These are phyloP conservation scores for Salix dunnii DNA, from an alignment of 345 rosid genomes.

Conservation along the genomic window DNA sequence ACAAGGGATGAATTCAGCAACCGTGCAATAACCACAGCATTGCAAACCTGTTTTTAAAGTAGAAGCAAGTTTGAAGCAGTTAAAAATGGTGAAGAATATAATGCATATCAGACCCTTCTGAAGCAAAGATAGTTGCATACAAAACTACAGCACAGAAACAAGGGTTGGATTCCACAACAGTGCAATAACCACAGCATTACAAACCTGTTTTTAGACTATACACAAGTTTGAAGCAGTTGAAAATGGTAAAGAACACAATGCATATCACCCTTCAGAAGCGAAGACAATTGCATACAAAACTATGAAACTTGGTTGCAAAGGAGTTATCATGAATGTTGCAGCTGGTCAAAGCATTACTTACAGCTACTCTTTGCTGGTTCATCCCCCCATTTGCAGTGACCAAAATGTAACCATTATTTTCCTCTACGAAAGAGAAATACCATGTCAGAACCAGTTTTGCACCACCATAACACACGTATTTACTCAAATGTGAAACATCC, in stretches of 20 bases:
- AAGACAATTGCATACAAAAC: background rate
- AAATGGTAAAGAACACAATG: background rate
- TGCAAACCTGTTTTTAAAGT: conserved; percentile 64
- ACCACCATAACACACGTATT: background rate
- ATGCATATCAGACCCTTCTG: background rate
- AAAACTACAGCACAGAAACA: conserved; percentile 24
- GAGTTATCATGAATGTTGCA: background rate
- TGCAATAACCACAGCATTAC: conserved; percentile 85
- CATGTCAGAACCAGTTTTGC: conserved; percentile 3
- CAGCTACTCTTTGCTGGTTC: conserved; percentile 96
- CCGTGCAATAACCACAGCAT: conserved; percentile 80
- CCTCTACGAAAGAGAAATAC: conserved; percentile 40
- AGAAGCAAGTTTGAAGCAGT: conserved; percentile 13
- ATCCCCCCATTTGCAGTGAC: conserved; percentile 98
- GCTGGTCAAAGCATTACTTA: conserved; percentile 39
- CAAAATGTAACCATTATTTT: conserved; percentile 81
- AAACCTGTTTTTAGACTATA: conserved; percentile 50
- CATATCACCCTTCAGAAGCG: background rate
- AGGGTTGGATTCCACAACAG: conserved; percentile 81
- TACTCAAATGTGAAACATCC: background rate
- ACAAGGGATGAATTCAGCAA: conserved; percentile 86
- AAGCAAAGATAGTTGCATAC: background rate
- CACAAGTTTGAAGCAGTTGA: conserved; percentile 13
- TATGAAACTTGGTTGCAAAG: background rate
- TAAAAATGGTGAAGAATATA: conserved; percentile 2